A percentile compares a stretch with the other conserved stretches of the same genome.
Conservation (phyloP, 441 rosid genomes). For the Arabidopsis lyrata region DNA sequence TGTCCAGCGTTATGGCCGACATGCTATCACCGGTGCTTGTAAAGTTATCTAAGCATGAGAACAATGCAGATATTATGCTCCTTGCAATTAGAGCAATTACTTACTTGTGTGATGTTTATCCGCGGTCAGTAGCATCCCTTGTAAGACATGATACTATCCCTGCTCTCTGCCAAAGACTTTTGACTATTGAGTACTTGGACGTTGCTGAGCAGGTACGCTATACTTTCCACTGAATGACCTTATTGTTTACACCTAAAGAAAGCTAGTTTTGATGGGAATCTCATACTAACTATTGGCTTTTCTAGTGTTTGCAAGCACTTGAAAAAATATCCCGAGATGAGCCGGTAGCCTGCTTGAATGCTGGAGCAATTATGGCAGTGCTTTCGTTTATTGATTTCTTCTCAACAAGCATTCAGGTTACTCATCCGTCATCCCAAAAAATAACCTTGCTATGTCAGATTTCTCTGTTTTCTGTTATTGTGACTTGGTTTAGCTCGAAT, state of each 20-base stretch:
- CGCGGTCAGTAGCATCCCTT: conserved; percentile 78
- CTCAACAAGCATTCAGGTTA: conserved; percentile 90
- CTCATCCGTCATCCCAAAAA: conserved; percentile 34
- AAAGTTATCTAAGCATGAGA: conserved; percentile 69
- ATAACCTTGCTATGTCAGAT: conserved; percentile 1
- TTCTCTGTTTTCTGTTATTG: conserved; percentile 22
- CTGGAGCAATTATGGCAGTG: conserved; percentile 94
- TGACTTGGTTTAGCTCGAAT: conserved; percentile 3
- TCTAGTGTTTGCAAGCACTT: conserved; percentile 97
- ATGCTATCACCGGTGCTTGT: conserved; percentile 82
- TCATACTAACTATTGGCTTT: conserved; percentile 26
- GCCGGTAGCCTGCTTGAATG: conserved; percentile 87
- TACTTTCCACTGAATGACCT: not conserved
- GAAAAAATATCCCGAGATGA: conserved; percentile 95
- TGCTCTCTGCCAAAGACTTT: conserved; percentile 83
- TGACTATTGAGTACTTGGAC: conserved; percentile 87
- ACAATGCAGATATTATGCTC: conserved; percentile 75
- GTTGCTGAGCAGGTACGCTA: conserved; percentile 93
- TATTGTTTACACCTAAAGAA: conserved; percentile 9
- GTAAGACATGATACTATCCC: conserved; percentile 82
- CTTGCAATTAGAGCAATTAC: conserved; percentile 91
- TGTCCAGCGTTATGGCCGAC: conserved; percentile 77
- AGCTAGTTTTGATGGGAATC: conserved; percentile 9
- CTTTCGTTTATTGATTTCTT: conserved; percentile 86
- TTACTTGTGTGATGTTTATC: conserved; percentile 91